Evolutionary conservation across 1,139 yeast species (phyloP), one percentile per base, ranked within the genome.

Genomic region (Hyphopichia pseudoburtonii): DNA sequence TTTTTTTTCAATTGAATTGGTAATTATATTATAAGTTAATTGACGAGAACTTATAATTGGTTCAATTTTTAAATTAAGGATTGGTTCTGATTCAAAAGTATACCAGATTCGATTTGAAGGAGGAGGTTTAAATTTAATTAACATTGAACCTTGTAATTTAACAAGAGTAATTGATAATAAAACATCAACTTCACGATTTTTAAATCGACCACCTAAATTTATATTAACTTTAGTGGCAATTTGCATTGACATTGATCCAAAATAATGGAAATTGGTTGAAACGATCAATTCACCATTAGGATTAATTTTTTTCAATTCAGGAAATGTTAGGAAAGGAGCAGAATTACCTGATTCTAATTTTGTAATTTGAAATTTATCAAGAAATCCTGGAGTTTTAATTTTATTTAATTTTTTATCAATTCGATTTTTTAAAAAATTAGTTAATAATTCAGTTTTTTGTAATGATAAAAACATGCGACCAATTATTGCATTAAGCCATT

Each of bases 31-130:
- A 51, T 86, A 88, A 3, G 86, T 80, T 47, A 92, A 68, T 45
- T 86, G 88, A 41, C 95, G 73, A 3, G 95, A 80, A 47, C 95
- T 86, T 16, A 92, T 87, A 11, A 88, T 77, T 0, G 98, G 98
- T 55, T 89, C 97, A 35, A 89, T 82, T 27, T 75, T 80, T 44
- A 92, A 60, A 41, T 80, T 82, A 58, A 90, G 62, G 12, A 73
- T 69, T 0, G 98, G 98, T 72, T 84, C 88, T 6, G 73, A 61
- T 47, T 82, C 88, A 58, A 89, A 92, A 2, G 88, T 79, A 54
- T 88, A 92, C 98, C 98, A 92, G 1, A 92, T 53, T 49, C 97
- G 73, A 42, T 81, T 82, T 3, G 96, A 82, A 11, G 98, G 97
- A 1, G 96, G 95, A 1, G 95, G 88, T 54, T 92, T 92, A 30